Conservation (phyloP, 2,329 filamentous ascomycete species). For the Monosporascus cannonballus region DNA sequence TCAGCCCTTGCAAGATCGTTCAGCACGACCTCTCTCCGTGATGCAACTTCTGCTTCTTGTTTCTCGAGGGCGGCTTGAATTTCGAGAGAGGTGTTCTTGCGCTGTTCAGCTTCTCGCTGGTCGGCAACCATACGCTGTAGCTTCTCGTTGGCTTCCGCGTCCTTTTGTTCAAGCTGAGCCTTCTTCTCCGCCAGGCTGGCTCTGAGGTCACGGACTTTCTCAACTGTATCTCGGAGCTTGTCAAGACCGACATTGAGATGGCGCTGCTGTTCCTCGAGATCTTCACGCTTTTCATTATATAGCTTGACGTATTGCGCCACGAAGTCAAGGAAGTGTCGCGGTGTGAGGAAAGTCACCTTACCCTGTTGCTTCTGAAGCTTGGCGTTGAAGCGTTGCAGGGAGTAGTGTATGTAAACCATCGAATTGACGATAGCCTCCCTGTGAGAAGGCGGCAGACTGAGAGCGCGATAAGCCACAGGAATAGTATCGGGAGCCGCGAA, state of each 20-base stretch:
- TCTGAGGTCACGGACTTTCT: slow-evolving; percentile 91
- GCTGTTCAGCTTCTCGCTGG: slow-evolving; percentile 87
- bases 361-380: slow-evolving; percentile 88
- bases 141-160: slow-evolving; percentile 94
- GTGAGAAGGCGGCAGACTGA: slow-evolving; percentile 80
- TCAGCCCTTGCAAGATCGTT: slow-evolving; percentile 85
- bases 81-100: slow-evolving; percentile 81
- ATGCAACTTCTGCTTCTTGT: slow-evolving; percentile 82
- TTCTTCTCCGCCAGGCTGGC: slow-evolving; percentile 92
- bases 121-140: slow-evolving; percentile 95
- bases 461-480: slow-evolving; percentile 83
- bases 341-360: slow-evolving; percentile 87
- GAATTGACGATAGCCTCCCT: slow-evolving; percentile 91
- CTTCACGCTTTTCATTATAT: slow-evolving; percentile 97
- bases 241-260: slow-evolving; percentile 98
- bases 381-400: slow-evolving; percentile 80
- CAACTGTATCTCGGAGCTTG: slow-evolving; percentile 92
- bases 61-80: slow-evolving; percentile 82
- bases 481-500: slow-evolving; percentile 86
- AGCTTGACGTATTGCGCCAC: slow-evolving; percentile 96
- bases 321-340: slow-evolving; percentile 95
- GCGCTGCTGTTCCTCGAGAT: slow-evolving; percentile 95
- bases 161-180: slow-evolving; percentile 84
- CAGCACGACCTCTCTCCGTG: slow-evolving; percentile 76
- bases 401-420: slow-evolving; percentile 99